phyloP scores from a whole-genome alignment of 2,329 filamentous ascomycete genomes.

The Venturia pyrina region DNA sequence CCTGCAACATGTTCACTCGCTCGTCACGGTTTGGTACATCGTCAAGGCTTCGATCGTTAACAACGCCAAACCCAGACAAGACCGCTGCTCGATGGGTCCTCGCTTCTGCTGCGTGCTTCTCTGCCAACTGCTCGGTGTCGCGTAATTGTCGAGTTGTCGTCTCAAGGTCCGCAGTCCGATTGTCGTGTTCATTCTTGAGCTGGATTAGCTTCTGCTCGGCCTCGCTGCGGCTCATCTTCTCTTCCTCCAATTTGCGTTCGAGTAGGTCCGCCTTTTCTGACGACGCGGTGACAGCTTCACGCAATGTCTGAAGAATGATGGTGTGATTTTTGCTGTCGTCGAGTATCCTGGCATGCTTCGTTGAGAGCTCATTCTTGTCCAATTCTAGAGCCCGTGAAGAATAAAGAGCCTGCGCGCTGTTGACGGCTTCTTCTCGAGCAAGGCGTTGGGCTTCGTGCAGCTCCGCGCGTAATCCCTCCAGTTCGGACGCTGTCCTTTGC shows the following conservation, averaged over 20 bases:
- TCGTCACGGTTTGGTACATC: slow-evolving; percentile 48
- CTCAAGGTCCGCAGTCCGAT: slow-evolving; percentile 67
- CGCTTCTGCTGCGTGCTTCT: slow-evolving; percentile 80
- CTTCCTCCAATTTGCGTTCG: slow-evolving; percentile 74
- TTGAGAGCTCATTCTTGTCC: slow-evolving; percentile 72
- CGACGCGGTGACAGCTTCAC: slow-evolving; percentile 69
- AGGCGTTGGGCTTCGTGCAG: slow-evolving; percentile 70
- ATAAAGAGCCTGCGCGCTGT: slow-evolving; percentile 65
- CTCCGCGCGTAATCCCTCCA: slow-evolving; percentile 77
- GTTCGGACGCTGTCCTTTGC: slow-evolving; percentile 72
- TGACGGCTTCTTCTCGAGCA: slow-evolving; percentile 71
- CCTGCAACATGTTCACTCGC: slow-evolving; percentile 63
- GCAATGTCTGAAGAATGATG: slow-evolving; percentile 62
- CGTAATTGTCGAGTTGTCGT: slow-evolving; percentile 61
- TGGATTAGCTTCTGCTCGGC: slow-evolving; percentile 66
- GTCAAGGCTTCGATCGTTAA: slow-evolving; percentile 45
- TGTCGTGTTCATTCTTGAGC: slow-evolving; percentile 74
- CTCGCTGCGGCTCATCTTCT: slow-evolving; percentile 64
- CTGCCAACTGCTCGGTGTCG: slow-evolving; percentile 79
- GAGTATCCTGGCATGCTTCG: slow-evolving; percentile 56
- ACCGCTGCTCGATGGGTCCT: slow-evolving; percentile 75
- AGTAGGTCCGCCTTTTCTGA: slow-evolving; percentile 65
- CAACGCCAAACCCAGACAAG: slow-evolving; percentile 69
- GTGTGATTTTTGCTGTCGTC: slow-evolving; percentile 60
- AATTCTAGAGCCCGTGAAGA: slow-evolving; percentile 65